Evolutionary conservation across 129 eudicot genomes (phyloP).

Genomic region (Chrysanthemum seticuspe): DNA sequence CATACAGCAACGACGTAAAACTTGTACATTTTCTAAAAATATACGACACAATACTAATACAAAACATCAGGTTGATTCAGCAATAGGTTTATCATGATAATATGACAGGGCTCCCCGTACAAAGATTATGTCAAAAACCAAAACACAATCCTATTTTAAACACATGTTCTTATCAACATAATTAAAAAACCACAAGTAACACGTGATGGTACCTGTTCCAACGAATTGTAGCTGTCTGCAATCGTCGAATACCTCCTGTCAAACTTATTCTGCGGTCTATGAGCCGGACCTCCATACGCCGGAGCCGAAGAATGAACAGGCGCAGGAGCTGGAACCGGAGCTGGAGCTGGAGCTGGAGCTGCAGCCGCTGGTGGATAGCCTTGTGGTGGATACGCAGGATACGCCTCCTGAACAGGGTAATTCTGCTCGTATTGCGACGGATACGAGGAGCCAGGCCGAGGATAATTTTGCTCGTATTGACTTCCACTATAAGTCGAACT

Average conservation of each 20-base stretch:
- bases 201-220: slow-evolving; percentile 68
- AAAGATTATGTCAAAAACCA: slow-evolving; percentile 7
- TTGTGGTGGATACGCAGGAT: slow-evolving; percentile 45
- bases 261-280: slow-evolving; percentile 55
- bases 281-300: slow-evolving; percentile 37
- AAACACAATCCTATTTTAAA: background rate
- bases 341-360: slow-evolving; percentile 22
- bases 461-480: slow-evolving; percentile 34
- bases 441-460: no score
- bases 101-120: background rate
- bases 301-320: slow-evolving; percentile 16
- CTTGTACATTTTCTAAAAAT: background rate
- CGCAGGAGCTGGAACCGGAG: slow-evolving; percentile 34
- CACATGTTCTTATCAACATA: slow-evolving; percentile 16
- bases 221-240: slow-evolving; percentile 77
- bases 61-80: background rate
- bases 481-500: slow-evolving; percentile 23
- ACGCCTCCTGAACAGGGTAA: slow-evolving; percentile 52
- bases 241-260: slow-evolving; percentile 81
- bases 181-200: slow-evolving; percentile 1
- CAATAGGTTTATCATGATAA: background rate
- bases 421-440: slow-evolving; percentile 44
- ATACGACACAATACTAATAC: background rate
- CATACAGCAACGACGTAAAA: slow-evolving; percentile 1
- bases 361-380: slow-evolving; percentile 44